Conservation (phyloP, 176 grass and related monocot genomes). For the Urochloa ruziziensis region DNA sequence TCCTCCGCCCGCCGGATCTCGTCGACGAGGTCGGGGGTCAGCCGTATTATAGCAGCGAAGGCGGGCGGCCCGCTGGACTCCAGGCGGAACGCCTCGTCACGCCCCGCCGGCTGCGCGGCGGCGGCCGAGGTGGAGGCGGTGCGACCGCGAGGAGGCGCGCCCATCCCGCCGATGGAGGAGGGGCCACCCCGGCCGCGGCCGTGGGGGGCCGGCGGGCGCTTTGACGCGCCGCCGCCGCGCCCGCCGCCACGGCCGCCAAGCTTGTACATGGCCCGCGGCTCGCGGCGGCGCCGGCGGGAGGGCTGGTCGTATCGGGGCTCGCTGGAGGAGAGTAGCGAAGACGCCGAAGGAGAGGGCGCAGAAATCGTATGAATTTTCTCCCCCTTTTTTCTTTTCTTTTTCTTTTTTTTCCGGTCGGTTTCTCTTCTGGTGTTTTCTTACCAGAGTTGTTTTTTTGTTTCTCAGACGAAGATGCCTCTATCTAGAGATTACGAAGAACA, state of each 20-base stretch:
- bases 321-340: constrained; percentile 35
- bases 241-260: constrained; percentile 57
- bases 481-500: not conserved
- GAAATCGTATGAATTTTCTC: constrained; percentile 35
- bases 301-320: constrained; percentile 33
- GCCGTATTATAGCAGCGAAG: constrained; percentile 80
- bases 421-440: constrained; percentile 23
- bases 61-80: constrained; percentile 52
- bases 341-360: constrained; percentile 41
- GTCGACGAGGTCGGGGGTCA: constrained; percentile 86
- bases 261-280: constrained; percentile 62
- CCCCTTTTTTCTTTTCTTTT: not conserved
- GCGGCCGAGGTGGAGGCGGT: constrained; percentile 4
- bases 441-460: not conserved
- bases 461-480: not conserved
- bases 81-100: constrained; percentile 80
- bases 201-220: constrained; percentile 36
- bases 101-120: constrained; percentile 8
- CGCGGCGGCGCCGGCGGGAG: constrained; percentile 41
- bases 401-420: constrained; percentile 6
- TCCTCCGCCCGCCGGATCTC: constrained; percentile 93
- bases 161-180: constrained; percentile 33
- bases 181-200: constrained; percentile 42
- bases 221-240: constrained; percentile 28
- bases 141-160: constrained; percentile 42